Base-by-base conservation (phyloP, 192 early-diverging fungal genomes). In the Coemansia sp. region DNA sequence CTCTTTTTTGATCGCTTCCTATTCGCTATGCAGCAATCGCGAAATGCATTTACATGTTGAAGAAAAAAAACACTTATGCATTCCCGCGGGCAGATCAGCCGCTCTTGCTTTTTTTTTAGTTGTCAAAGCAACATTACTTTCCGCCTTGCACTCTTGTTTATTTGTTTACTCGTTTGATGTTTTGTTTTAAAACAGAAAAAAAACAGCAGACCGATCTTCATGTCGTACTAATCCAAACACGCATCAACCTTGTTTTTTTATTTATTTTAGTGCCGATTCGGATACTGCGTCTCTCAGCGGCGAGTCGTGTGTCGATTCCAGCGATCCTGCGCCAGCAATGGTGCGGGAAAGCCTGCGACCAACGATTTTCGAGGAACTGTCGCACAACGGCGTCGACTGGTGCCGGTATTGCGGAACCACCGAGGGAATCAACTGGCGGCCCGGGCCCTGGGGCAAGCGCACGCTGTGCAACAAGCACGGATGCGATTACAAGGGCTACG, bases 401-500 rank as follows among this genome's bases (percentile, higher is more conserved):
- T 96, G 94, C 76, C 87, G 94, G 51, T 96, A 94, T 73, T 96
- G 94, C 69, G 94, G 94, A 28, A 93, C 91, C 3, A 96, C 94
- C 11, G 90, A 90, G 76, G 88, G 90, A 33, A 85, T 92, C 75
- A 90, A 96, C 84, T 90, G 92, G 92, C 88, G 94, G 31, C 94
- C 91, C 16, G 94, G 94, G 2, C 94, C 94, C 45, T 96, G 94
- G 94, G 94, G 94, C 40, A 94, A 94, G 82, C 89, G 92, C 66
- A 94, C 94, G 18, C 75, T 96, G 51, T 96, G 94, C 91, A 96
- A 96, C 77, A 94, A 94, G 80, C 94, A 96, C 73, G 94, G 94
- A 56, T 96, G 94, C 75, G 94, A 94, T 81, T 96, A 93, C 73
- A 94, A 94, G 77, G 94, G 94, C 32, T 96, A 94, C 69, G 94